Percentiles rank a stretch among this genome's conserved stretches.
Evolutionary conservation across 306 rosid species (phyloP).

Genomic region (Rosa rugosa): DNA sequence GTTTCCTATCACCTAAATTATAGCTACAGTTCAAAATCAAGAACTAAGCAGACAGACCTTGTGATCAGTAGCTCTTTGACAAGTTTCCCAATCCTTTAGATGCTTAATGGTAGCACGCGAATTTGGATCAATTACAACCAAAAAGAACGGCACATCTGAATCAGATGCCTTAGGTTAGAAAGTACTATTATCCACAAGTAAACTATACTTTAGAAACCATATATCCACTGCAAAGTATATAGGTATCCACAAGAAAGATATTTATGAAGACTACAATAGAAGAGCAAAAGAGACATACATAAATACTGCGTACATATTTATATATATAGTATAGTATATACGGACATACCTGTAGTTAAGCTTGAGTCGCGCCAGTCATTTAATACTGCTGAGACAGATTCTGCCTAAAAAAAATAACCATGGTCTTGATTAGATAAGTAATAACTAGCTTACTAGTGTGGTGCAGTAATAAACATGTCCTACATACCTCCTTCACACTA

Average conservation of each 20-base stretch:
- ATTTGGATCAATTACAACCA: slow-evolving; percentile 55
- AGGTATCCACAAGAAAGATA: neutral
- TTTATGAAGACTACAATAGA: neutral
- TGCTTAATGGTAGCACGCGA: slow-evolving; percentile 63
- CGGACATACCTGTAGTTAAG: slow-evolving; percentile 58
- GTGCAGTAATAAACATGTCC: slow-evolving; percentile 17
- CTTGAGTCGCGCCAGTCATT: slow-evolving; percentile 80
- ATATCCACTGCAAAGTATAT: neutral
- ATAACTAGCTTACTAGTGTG: slow-evolving; percentile 21
- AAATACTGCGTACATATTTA: no score
- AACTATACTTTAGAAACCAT: neutral
- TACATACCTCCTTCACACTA: slow-evolving; percentile 63
- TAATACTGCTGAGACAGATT: slow-evolving; percentile 74
- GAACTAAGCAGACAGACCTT: slow-evolving; percentile 57
- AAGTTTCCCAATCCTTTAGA: slow-evolving; percentile 77
- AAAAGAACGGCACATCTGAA: slow-evolving; percentile 80
- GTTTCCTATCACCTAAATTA: slow-evolving; percentile 16
- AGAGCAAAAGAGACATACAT: slow-evolving; percentile 1
- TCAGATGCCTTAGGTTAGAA: slow-evolving; percentile 32
- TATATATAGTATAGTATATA: neutral
- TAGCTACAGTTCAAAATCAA: neutral
- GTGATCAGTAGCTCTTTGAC: slow-evolving; percentile 39
- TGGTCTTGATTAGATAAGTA: slow-evolving; percentile 9
- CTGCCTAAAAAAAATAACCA: slow-evolving; percentile 49
- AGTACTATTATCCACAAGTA: slow-evolving; percentile 3